Conservation (phyloP, 75 land plant species). For the Isoetes taiwanensis region DNA sequence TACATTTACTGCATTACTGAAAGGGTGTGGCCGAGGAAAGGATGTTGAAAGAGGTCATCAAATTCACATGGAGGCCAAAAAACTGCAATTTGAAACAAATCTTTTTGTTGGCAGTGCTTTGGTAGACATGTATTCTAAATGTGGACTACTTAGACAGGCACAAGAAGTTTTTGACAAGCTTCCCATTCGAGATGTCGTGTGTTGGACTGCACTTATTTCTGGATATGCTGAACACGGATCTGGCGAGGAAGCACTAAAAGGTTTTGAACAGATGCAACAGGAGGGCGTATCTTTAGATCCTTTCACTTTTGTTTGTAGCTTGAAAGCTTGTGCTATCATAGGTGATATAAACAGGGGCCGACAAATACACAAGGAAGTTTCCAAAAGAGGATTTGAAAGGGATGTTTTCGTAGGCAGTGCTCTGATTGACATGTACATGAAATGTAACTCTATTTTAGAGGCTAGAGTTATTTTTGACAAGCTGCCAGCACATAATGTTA, state of each 20-base stretch:
- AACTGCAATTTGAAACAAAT: neutral
- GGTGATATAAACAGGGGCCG: conserved; percentile 8
- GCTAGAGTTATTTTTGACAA: conserved; percentile 18
- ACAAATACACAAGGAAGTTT: conserved; percentile 9
- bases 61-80: neutral
- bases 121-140: conserved; percentile 14
- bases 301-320: conserved; percentile 23
- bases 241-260: conserved; percentile 17
- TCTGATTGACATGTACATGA: too few species aligned
- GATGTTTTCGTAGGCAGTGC: too few species aligned
- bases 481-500: conserved; percentile 13
- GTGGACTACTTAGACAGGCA: conserved; percentile 12
- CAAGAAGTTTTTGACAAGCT: conserved; percentile 16
- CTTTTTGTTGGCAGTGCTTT: neutral
- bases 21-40: neutral
- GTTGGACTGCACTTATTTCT: conserved; percentile 12
- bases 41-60: neutral
- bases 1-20: neutral
- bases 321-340: conserved; percentile 21
- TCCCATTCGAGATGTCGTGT: conserved; percentile 3
- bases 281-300: conserved; percentile 14
- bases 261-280: conserved; percentile 23
- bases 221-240: conserved; percentile 16
- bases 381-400: too few species aligned
- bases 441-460: too few species aligned